Percentiles rank a stretch among this genome's conserved stretches.
Evolutionary conservation across 306 rosid species (phyloP).

Genomic region (Acacia crassicarpa): DNA sequence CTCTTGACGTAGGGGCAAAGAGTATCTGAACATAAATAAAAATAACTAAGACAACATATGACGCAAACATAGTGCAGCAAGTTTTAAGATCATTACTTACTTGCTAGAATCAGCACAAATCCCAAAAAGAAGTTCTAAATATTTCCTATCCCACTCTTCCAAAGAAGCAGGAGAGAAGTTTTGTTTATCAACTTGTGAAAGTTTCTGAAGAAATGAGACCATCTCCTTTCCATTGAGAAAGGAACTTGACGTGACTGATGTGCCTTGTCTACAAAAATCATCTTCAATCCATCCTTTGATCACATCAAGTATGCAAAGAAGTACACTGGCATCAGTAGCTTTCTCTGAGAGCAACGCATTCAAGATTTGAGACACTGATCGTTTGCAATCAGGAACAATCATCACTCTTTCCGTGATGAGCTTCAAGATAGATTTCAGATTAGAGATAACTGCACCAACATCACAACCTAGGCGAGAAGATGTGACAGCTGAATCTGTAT

Average conservation of each 20-base stretch:
- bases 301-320: constrained; percentile 95
- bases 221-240: constrained; percentile 85
- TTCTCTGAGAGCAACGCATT: constrained; percentile 89
- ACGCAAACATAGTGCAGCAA: constrained; percentile 15
- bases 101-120: constrained; percentile 83
- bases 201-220: constrained; percentile 92
- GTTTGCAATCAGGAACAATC: constrained; percentile 86
- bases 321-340: constrained; percentile 90
- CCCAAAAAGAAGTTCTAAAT: constrained; percentile 85
- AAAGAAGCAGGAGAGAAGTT: constrained; percentile 58
- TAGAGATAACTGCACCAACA: constrained; percentile 80
- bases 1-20: constrained; percentile 69
- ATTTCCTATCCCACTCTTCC: constrained; percentile 93
- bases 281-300: constrained; percentile 97
- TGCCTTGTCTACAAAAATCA: constrained; percentile 77
- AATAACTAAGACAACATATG: constrained; percentile 26
- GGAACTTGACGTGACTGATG: constrained; percentile 59
- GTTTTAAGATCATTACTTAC: constrained; percentile 50
- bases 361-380: constrained; percentile 80
- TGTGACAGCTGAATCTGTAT: constrained; percentile 86
- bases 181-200: constrained; percentile 89
- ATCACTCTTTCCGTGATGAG: constrained; percentile 91
- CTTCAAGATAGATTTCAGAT: constrained; percentile 80
- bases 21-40: constrained; percentile 59
- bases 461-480: constrained; percentile 90